Conservation (phyloP, 345 rosid species). For the Boechera divaricarpa region DNA sequence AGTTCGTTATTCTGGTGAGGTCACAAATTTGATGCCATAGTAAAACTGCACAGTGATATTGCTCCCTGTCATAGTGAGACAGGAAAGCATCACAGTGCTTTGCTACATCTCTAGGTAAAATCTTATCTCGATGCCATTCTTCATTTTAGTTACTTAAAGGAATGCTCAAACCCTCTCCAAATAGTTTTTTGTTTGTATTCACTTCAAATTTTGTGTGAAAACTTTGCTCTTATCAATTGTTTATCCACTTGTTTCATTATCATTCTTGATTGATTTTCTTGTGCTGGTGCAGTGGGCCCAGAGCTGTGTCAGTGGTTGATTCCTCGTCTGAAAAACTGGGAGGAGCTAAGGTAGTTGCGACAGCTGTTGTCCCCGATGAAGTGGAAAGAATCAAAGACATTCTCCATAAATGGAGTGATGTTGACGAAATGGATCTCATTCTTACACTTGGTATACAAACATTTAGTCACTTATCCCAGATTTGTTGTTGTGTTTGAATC, state of each 20-base stretch:
- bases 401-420: constrained; percentile 79
- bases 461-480: constrained; percentile 8
- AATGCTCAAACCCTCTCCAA: constrained; percentile 7
- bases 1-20: constrained; percentile 72
- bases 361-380: constrained; percentile 88
- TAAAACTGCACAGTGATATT: constrained; percentile 62
- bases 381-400: constrained; percentile 67
- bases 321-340: constrained; percentile 85
- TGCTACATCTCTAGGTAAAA: constrained; percentile 56
- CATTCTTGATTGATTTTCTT: constrained; percentile 9
- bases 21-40: constrained; percentile 85
- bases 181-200: background rate
- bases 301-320: constrained; percentile 74
- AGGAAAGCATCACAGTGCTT: constrained; percentile 50
- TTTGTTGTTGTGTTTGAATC: constrained; percentile 4
- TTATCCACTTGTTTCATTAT: background rate
- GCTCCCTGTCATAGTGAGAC: constrained; percentile 64
- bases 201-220: constrained; percentile 9
- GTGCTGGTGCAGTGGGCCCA: constrained; percentile 72
- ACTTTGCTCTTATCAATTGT: background rate
- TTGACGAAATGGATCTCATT: constrained; percentile 77
- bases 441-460: constrained; percentile 74
- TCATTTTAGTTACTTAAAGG: background rate
- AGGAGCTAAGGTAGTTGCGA: constrained; percentile 77
- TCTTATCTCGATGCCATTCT: constrained; percentile 3